A percentile compares a stretch with the other conserved stretches of the same genome.
Conservation (phyloP, 2,329 filamentous ascomycete genomes). For the Monilinia fructicola region DNA sequence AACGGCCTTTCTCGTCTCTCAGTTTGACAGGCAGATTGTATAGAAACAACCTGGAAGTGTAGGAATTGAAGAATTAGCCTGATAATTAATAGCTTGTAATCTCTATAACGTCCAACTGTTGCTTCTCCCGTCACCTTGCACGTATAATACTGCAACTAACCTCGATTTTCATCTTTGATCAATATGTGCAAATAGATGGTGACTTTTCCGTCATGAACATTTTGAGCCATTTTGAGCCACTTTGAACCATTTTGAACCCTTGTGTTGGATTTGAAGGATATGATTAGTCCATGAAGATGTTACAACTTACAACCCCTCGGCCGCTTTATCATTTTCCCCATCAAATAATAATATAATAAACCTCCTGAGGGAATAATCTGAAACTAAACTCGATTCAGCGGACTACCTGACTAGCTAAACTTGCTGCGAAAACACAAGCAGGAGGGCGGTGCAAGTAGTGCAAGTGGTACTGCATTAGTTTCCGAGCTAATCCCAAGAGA, state of each 20-base stretch:
- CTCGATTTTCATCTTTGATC: no score
- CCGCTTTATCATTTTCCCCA: neutral
- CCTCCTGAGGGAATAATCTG: no score
- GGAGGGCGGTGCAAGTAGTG: constrained; percentile 6
- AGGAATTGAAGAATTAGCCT: neutral
- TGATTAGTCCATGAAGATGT: neutral
- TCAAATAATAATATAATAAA: no score
- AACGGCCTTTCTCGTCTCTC: neutral
- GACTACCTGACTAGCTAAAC: no score
- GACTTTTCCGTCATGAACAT: no score
- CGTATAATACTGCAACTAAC: no score
- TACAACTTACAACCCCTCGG: neutral
- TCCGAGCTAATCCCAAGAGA: neutral
- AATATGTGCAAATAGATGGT: no score
- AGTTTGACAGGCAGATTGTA: neutral
- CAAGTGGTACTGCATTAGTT: neutral
- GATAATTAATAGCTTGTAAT: neutral
- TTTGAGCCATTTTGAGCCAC: no score
- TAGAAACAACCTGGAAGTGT: neutral
- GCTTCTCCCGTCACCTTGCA: no score
- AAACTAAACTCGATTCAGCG: no score
- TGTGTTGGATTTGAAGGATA: neutral
- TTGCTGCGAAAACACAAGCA: no score
- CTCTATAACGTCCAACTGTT: no score
- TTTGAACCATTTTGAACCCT: neutral